A percentile compares a stretch with the other conserved stretches of the same genome.
Evolutionary conservation across 2,329 filamentous ascomycete genomes (phyloP).

Genomic region (Phaeoacremonium minimum): DNA sequence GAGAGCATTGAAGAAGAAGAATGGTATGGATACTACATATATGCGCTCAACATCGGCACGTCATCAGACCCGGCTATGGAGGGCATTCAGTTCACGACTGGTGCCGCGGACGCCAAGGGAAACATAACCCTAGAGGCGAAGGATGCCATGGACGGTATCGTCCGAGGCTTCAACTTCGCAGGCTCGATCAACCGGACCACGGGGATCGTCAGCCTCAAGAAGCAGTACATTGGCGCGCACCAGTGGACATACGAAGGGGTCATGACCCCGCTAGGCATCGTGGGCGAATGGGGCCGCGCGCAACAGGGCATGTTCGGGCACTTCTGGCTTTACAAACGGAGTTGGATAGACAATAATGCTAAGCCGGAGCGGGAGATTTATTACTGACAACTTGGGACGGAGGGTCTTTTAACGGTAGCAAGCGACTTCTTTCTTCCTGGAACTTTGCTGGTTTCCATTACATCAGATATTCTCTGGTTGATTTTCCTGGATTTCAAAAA

Average conservation of each 20-base stretch:
- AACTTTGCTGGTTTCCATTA: too few species aligned
- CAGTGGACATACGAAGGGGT: slow-evolving; percentile 17
- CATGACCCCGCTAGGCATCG: slow-evolving; percentile 17
- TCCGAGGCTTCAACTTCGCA: slow-evolving; percentile 8
- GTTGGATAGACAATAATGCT: slow-evolving; percentile 7
- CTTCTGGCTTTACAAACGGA: slow-evolving; percentile 11
- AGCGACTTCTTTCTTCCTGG: too few species aligned
- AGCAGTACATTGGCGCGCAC: slow-evolving; percentile 19
- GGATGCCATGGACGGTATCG: slow-evolving; percentile 8
- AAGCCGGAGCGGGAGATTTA: slow-evolving; percentile 3
- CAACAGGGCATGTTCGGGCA: slow-evolving; percentile 7
- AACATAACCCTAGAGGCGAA: slow-evolving; percentile 8
- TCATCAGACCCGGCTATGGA: slow-evolving; percentile 11
- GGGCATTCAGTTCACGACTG: slow-evolving; percentile 10
- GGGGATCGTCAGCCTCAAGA: slow-evolving; percentile 10
- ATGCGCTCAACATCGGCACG: slow-evolving; percentile 5
- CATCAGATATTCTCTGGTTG: too few species aligned
- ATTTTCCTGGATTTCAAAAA: too few species aligned
- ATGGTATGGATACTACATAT: slow-evolving; percentile 12
- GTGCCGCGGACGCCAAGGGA: background rate
- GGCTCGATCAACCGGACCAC: slow-evolving; percentile 5
- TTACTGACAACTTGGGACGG: too few species aligned
- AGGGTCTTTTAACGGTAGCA: too few species aligned
- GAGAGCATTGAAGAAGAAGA: slow-evolving; percentile 9
- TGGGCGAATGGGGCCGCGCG: slow-evolving; percentile 20